Conservation (phyloP, 371 early-diverging fungal genomes). For the Mucor circinelloides region DNA sequence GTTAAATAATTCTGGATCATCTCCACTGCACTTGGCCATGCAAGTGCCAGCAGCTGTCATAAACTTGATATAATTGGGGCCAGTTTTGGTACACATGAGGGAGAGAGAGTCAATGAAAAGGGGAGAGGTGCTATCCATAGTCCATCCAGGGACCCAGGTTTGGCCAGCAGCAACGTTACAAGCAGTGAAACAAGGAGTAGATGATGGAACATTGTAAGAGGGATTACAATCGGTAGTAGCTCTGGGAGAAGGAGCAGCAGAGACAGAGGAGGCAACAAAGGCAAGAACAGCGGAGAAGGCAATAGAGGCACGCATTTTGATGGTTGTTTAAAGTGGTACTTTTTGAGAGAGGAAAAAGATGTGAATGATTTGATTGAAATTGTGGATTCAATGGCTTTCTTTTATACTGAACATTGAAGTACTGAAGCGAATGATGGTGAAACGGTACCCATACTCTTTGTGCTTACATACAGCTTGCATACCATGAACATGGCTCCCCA, state of each 20-base stretch:
- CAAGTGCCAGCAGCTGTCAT: slow-evolving; percentile 44
- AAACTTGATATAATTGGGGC: slow-evolving; percentile 27
- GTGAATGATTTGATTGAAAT: neutral
- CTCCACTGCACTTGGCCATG: slow-evolving; percentile 29
- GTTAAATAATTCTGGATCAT: slow-evolving; percentile 13
- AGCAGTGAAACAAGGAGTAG: slow-evolving; percentile 27
- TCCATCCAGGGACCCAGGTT: slow-evolving; percentile 16
- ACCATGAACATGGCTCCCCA: neutral
- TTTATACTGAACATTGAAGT: neutral
- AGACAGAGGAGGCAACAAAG: slow-evolving; percentile 8
- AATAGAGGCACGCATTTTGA: slow-evolving; percentile 10
- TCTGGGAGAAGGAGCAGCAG: slow-evolving; percentile 18
- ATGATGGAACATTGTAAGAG: slow-evolving; percentile 28
- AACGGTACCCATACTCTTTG: neutral
- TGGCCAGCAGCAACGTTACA: slow-evolving; percentile 33
- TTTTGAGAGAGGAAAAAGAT: neutral
- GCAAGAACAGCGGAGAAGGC: slow-evolving; percentile 16
- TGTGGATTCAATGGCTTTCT: neutral
- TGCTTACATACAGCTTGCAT: neutral
- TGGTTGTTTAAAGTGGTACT: neutral
- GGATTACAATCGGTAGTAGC: slow-evolving; percentile 34
- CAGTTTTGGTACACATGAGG: slow-evolving; percentile 27
- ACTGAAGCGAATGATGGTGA: neutral
- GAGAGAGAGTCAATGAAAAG: slow-evolving; percentile 33
- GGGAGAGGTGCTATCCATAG: slow-evolving; percentile 30